phyloP scores from a whole-genome alignment of 257 asterid species.

The Solanum ossicruentum region DNA sequence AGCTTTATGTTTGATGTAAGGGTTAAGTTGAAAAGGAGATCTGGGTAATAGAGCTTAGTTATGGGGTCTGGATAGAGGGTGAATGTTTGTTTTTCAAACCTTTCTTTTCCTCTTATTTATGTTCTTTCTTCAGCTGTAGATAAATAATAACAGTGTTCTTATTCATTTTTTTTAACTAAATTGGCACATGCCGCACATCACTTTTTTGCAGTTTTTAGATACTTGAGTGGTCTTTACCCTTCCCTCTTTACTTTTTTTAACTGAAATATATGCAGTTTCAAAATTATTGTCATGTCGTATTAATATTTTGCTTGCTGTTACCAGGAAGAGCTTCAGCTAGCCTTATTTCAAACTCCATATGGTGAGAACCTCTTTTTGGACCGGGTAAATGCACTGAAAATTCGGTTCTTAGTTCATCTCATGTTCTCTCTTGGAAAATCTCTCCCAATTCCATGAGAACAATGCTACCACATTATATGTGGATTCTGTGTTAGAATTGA shows the following conservation, averaged over 20 bases:
- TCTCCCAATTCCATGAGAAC: not conserved
- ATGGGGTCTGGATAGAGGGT: not conserved
- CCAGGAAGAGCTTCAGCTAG: slow-evolving; percentile 90
- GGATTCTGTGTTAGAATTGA: not conserved
- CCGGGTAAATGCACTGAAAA: slow-evolving; percentile 42
- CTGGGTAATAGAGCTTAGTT: not conserved
- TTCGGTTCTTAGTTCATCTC: not conserved
- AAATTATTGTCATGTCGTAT: not conserved
- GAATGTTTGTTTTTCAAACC: not conserved
- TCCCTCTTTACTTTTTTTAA: not conserved
- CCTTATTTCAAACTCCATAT: slow-evolving; percentile 47
- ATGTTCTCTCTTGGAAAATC: not conserved
- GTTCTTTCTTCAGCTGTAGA: not conserved
- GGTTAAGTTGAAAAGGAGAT: not conserved
- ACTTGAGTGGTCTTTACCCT: not conserved
- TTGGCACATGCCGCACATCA: not conserved
- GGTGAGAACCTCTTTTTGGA: slow-evolving; percentile 78
- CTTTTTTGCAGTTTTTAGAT: not conserved
- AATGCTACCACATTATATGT: not conserved
- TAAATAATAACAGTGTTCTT: not conserved
- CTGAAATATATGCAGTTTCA: not conserved
- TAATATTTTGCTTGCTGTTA: not conserved
- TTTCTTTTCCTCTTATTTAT: not conserved
- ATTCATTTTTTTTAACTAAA: not conserved
- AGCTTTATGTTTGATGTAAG: not conserved